Base-by-base conservation (phyloP, 371 early-diverging fungal genomes). In the Choanephora cucurbitarum region DNA sequence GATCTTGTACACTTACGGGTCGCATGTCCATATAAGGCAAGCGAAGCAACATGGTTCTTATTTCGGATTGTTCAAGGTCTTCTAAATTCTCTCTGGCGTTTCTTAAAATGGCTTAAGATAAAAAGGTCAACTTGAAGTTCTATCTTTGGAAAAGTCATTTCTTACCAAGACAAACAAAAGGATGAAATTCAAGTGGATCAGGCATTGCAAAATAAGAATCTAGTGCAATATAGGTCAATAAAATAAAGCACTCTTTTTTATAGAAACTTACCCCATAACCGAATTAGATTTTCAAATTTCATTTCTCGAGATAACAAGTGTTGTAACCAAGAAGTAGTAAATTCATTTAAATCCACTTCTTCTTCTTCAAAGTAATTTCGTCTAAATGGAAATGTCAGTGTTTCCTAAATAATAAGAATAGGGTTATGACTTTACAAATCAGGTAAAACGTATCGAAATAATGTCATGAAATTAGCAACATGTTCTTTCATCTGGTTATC, bases 311-410 rank as follows among this genome's bases (percentile, higher is more conserved):
- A 78, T 33, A 94, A 62, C 19, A 92, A 60, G 58, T 76, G 80
- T 51, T 82, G 85, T 45, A 94, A 77, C 87, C 93, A 92, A 11
- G 91, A 87, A 15, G 90, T 79, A 8, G 87, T 87, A 84, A 91
- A 92, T 49, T 91, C 93, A 59, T 87, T 83, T 43, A 91, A 73
- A 44, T 90, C 84, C 21, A 94, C 91, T 64, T 94, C 93, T 55
- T 94, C 95, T 52, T 94, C 95, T 67, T 93, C 91, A 73, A 94
- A 92, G 70, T 90, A 91, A 62, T 83, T 89, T 61, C 86, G 80
- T 21, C 69, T 69, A 46, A 21, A n/a, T n/a, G n/a, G n/a, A n/a
- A n/a, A n/a, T n/a, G n/a, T n/a, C n/a, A n/a, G n/a, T n/a, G n/a
- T n/a, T n/a, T n/a, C n/a, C n/a, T 21, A 47, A 40, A 33, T 46